Conservation (phyloP, 805 yeast species). For the Kluyveromyces aestuarii region DNA sequence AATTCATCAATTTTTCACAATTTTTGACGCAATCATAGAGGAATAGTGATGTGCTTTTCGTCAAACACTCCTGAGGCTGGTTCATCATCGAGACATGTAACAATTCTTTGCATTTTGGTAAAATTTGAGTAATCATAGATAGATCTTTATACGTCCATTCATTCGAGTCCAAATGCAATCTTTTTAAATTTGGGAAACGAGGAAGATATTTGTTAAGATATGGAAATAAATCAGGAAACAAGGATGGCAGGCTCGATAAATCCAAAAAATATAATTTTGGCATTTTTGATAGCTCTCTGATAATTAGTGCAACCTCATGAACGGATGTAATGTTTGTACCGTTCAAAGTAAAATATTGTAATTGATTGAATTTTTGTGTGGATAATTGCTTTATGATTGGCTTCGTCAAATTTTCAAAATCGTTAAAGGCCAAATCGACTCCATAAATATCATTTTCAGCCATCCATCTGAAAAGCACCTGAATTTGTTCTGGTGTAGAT, state of each 20-base stretch:
- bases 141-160: conserved; percentile 48
- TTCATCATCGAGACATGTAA: conserved; percentile 65
- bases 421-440: conserved; percentile 78
- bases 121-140: conserved; percentile 51
- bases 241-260: conserved; percentile 54
- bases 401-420: conserved; percentile 33
- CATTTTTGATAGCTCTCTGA: conserved; percentile 41
- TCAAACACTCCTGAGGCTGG: conserved; percentile 37
- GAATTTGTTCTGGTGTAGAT: conserved; percentile 43
- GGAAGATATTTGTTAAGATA: conserved; percentile 60
- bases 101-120: conserved; percentile 59
- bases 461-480: conserved; percentile 52
- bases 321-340: conserved; percentile 49
- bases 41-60: conserved; percentile 52
- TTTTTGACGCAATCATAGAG: conserved; percentile 61
- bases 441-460: conserved; percentile 39
- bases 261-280: conserved; percentile 65
- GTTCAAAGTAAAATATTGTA: conserved; percentile 52
- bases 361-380: conserved; percentile 11
- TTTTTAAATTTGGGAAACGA: conserved; percentile 47
- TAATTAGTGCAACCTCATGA: conserved; percentile 40
- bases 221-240: conserved; percentile 55
- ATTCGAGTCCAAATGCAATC: conserved; percentile 68
- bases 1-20: conserved; percentile 52
- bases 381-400: conserved; percentile 19